Evolutionary conservation across 495 filamentous ascomycete species (phyloP), one percentile per base, ranked within the genome.

Genomic region (Evernia prunastri): DNA sequence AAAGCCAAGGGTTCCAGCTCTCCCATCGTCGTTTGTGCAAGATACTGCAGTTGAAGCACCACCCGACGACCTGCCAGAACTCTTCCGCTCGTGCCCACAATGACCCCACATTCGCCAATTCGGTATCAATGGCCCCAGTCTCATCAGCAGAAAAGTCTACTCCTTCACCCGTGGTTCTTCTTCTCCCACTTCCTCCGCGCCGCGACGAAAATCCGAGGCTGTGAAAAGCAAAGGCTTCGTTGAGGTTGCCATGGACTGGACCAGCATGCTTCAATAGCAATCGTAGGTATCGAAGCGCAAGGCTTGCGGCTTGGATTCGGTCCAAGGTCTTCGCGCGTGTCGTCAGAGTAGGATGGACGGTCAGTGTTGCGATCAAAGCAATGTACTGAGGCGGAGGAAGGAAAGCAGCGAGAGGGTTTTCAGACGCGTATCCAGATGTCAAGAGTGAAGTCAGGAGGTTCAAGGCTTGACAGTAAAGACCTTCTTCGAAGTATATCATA

Each of bases 1-100:
- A 83, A 7, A 97, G 78, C 89, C 91, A 96, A 10, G 84, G 72
- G 63, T 81, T 86, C 94, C 94, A 98, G 69, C 84, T 80, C 61
- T 81, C 82, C 94, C 94, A 98, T 29, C 91, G 75, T 40, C 77
- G 78, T 45, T 81, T 81, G 61, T 92, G 80, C 49, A 80, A 73
- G 4, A 90, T 81, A 20, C 90, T 91, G 75, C 94, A 98, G 68
- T 91, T 92, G 73, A 97, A 96, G 0, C 89, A 87, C 94, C 94
- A 97, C 6, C 94, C 94, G 1, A 93, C 85, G 0, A 88, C 82
- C 47, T 88, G 83, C 90, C 95, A 98, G 66, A 97, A 93, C 70
- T 96, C 90, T 33, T 88, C 84, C 0, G 86, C 90, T 25, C 83
- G 80, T 20, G 76, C 73, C 84, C 89, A 96, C 9, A 97, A 57